Percentiles rank a stretch among this genome's conserved stretches.
Evolutionary conservation across 805 yeast species (phyloP).

Genomic region (Nakazawaea holstii): DNA sequence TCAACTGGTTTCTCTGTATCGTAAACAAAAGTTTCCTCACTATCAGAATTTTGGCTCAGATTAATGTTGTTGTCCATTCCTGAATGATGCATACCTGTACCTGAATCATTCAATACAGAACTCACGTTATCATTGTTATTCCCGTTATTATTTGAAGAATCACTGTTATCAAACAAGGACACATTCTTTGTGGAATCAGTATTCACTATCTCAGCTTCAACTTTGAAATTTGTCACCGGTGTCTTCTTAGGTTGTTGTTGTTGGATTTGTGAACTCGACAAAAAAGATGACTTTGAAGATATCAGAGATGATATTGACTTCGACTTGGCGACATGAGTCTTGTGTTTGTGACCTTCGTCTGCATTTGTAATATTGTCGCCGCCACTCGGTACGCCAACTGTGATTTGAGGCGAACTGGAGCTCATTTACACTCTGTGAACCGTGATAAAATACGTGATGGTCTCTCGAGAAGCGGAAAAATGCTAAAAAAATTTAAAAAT

Average conservation of each 20-base stretch:
- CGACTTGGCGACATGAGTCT: neutral
- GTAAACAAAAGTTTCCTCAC: slow-evolving; percentile 11
- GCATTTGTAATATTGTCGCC: neutral
- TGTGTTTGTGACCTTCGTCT: neutral
- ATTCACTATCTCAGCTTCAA: slow-evolving; percentile 11
- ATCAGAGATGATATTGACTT: slow-evolving; percentile 1
- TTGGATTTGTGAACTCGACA: neutral
- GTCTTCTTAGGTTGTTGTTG: neutral
- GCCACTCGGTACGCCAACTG: neutral
- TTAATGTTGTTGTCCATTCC: neutral
- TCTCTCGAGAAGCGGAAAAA: neutral
- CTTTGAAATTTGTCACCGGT: slow-evolving; percentile 5
- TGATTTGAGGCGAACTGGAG: neutral
- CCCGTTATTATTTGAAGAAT: neutral
- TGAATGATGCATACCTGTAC: neutral
- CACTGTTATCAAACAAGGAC: slow-evolving; percentile 6
- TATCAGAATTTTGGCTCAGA: slow-evolving; percentile 1
- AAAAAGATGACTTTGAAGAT: neutral
- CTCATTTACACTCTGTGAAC: neutral
- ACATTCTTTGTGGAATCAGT: slow-evolving; percentile 3
- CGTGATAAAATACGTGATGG: no score
- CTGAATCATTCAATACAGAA: neutral
- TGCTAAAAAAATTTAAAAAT: neutral
- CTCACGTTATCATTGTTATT: neutral
- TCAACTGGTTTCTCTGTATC: neutral